Evolutionary conservation across 805 yeast species (phyloP).

Genomic region (Candida fluviatilis): DNA sequence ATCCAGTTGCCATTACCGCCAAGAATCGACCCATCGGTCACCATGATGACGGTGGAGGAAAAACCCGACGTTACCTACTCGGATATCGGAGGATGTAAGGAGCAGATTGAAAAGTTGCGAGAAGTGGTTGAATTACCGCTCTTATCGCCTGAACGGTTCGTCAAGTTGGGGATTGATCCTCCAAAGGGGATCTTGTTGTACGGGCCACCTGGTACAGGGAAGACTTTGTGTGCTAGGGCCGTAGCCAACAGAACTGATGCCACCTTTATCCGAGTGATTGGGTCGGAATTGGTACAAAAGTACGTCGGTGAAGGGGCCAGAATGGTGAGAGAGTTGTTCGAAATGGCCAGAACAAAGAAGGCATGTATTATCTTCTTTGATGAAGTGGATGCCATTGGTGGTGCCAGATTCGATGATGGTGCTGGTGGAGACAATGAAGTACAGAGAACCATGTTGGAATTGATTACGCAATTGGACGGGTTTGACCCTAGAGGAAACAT

Average conservation of each 20-base stretch:
- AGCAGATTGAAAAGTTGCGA: constrained; percentile 92
- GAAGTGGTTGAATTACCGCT: constrained; percentile 95
- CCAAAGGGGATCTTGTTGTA: constrained; percentile 95
- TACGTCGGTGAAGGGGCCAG: constrained; percentile 99
- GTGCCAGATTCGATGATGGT: constrained; percentile 99
- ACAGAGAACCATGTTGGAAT: constrained; percentile 97
- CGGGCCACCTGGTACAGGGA: constrained; percentile 99
- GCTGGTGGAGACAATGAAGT: constrained; percentile 99
- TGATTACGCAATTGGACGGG: constrained; percentile 96
- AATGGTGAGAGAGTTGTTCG: constrained; percentile 97
- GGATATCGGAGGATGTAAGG: constrained; percentile 98
- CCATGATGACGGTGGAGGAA: constrained; percentile 99
- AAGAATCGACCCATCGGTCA: constrained; percentile 93
- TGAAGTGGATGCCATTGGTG: constrained; percentile 98
- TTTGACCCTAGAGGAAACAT: constrained; percentile 98
- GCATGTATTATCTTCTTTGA: constrained; percentile 98
- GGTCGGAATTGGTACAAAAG: constrained; percentile 96
- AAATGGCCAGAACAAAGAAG: constrained; percentile 97
- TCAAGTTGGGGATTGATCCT: constrained; percentile 95
- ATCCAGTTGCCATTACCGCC: constrained; percentile 98
- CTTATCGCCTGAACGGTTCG: constrained; percentile 94
- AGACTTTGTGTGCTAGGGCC: constrained; percentile 96
- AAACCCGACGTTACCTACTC: constrained; percentile 98
- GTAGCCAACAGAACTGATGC: constrained; percentile 99
- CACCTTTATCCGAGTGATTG: constrained; percentile 95